Percentiles rank a stretch among this genome's conserved stretches.
Conservation (phyloP, 106 monocot species). For the Narthecium ossifragum region DNA sequence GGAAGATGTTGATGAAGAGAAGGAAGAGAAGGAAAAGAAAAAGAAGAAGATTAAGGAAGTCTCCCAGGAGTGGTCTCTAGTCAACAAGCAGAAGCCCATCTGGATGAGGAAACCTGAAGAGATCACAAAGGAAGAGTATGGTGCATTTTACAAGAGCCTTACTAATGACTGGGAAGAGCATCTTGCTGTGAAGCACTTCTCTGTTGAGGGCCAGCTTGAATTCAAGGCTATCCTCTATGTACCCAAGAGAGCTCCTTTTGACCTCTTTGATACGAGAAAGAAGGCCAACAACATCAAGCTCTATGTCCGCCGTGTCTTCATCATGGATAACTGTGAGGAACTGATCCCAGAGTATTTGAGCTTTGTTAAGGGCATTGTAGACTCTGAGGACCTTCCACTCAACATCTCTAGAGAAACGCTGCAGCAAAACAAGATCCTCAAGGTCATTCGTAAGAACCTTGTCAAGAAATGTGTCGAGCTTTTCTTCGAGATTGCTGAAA, state of each 20-base stretch:
- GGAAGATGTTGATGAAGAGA: constrained; percentile 75
- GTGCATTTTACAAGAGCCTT: constrained; percentile 78
- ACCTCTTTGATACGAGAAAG: constrained; percentile 72
- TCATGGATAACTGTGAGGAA: constrained; percentile 88
- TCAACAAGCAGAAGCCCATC: constrained; percentile 84
- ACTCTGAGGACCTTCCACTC: constrained; percentile 78
- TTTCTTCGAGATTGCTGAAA: constrained; percentile 79
- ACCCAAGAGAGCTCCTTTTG: constrained; percentile 70
- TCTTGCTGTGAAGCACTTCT: constrained; percentile 72
- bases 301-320: constrained; percentile 74
- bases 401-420: constrained; percentile 78
- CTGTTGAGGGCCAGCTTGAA: constrained; percentile 78
- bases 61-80: constrained; percentile 60
- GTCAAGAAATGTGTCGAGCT: constrained; percentile 81
- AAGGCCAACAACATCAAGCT: constrained; percentile 89
- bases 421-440: constrained; percentile 85
- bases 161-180: constrained; percentile 88
- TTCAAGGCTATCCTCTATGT: constrained; percentile 76
- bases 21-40: constrained; percentile 79
- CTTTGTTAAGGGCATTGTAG: constrained; percentile 74
- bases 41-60: constrained; percentile 91
- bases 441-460: constrained; percentile 77
- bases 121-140: constrained; percentile 78
- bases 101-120: constrained; percentile 90
- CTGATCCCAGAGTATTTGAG: constrained; percentile 67